Conservation (phyloP, 2,329 filamentous ascomycete species). For the Gnomoniopsis sp. region DNA sequence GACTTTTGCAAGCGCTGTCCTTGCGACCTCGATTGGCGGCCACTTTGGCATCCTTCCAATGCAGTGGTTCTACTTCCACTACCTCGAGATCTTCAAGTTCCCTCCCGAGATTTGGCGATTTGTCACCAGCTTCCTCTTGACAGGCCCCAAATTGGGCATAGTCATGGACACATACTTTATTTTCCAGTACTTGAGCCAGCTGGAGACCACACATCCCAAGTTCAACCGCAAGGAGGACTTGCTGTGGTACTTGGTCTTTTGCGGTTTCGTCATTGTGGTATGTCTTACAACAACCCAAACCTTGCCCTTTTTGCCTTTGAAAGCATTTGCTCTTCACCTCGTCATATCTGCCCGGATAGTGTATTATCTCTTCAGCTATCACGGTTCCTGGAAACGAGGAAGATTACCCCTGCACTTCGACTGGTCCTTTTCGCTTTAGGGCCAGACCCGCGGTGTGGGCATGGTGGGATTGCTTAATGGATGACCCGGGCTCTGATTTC, state of each 20-base stretch:
- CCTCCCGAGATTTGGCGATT: constrained; percentile 45
- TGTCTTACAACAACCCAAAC: constrained; percentile 36
- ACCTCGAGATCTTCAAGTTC: constrained; percentile 50
- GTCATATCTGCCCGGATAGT: constrained; percentile 78
- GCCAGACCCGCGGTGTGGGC: constrained; percentile 62
- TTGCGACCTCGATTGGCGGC: constrained; percentile 59
- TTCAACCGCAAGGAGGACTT: constrained; percentile 76
- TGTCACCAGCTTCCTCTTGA: constrained; percentile 40
- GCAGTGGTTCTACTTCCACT: constrained; percentile 52
- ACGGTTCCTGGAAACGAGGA: constrained; percentile 82
- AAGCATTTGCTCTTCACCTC: constrained; percentile 34
- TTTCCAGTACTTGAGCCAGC: constrained; percentile 71
- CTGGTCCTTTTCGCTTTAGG: constrained; percentile 62
- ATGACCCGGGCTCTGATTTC: constrained; percentile 62
- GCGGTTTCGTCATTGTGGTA: constrained; percentile 73
- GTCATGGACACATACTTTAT: constrained; percentile 75
- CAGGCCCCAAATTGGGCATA: constrained; percentile 43
- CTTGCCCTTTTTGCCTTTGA: constrained; percentile 41
- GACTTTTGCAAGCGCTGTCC: constrained; percentile 63
- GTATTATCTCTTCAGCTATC: constrained; percentile 61
- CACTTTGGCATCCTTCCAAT: constrained; percentile 54
- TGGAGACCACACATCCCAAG: constrained; percentile 69
- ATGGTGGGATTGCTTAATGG: constrained; percentile 73
- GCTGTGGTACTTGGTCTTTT: constrained; percentile 75
- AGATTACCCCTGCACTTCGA: constrained; percentile 69